Base-by-base conservation (phyloP, 2,329 filamentous ascomycete species). In the Scedosporium dehoogii region DNA sequence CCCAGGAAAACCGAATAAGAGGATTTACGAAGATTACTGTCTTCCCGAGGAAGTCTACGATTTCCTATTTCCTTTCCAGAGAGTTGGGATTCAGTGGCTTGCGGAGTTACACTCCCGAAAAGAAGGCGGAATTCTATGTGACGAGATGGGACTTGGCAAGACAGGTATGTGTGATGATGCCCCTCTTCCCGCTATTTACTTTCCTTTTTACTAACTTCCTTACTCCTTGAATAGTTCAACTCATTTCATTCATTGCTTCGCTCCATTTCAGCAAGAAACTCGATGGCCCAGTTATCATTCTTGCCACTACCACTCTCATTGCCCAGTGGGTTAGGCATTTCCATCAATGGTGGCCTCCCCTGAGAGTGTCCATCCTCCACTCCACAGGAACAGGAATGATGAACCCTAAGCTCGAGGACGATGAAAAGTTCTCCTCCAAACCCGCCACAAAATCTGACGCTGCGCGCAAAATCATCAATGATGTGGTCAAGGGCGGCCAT, bases 251-350 rank as follows among this genome's bases (percentile, higher is more conserved):
- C 68, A 79, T 99, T 58, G 92, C 94, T 2, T 91, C 91, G 2
- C 77, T 99, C 7, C 94, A 99, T 72, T 92, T 97, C 74, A 97
- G 92, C 74, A 90, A 88, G 67, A 90, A 87, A 69, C 82, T 97
- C 23, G 84, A 83, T 23, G 91, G 91, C 64, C 94, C 94, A 0
- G 86, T 96, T 53, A 91, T 99, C 64, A 84, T 99, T 6, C 92
- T 99, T 3, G 92, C 92, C 59, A 94, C 94, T 1, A 93, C 93
- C 3, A 99, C 94, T 0, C 89, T 99, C 25, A 87, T 99, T 77
- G 89, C 91, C 65, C 94, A 99, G 72, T 99, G 94, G 94, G 94
- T 97, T 12, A 96, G 96, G 66, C 94, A 99, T 71, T 97, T 99
- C 68, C 96, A 99, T 74, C 86, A 88, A 12, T 99, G 96, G 96